phyloP scores from a whole-genome alignment of 192 early-diverging fungal species.

The Rhizoclosmatium globosum region DNA sequence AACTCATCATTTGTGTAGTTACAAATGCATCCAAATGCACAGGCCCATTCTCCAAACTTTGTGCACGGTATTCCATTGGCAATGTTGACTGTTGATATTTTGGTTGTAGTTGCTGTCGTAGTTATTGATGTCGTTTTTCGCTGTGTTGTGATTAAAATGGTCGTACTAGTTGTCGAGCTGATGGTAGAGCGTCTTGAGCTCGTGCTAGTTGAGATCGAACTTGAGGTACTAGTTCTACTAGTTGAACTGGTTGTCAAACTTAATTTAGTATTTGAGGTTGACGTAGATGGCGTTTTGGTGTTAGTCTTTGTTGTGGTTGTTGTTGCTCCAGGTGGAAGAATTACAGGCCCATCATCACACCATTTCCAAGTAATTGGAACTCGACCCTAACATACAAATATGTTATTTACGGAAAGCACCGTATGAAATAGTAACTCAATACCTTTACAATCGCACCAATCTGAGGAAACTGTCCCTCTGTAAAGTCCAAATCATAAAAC shows the following conservation, averaged over 20 bases:
- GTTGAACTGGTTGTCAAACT: no score
- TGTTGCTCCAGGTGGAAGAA: background rate
- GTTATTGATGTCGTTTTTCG: no score
- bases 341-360: background rate
- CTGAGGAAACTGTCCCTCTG: background rate
- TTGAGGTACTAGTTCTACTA: background rate
- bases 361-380: background rate
- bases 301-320: background rate
- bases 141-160: no score
- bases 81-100: no score
- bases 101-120: no score
- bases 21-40: no score
- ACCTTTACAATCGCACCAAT: background rate
- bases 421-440: background rate
- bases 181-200: background rate
- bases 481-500: slow-evolving; percentile 2
- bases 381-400: background rate
- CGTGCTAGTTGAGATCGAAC: background rate
- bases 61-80: no score
- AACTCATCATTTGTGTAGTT: no score
- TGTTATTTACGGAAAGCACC: no score
- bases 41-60: no score
- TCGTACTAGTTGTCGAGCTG: no score
- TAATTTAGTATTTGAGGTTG: background rate
- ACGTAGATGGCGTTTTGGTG: background rate